These are phyloP conservation scores for Leishmania aethiopica DNA, from an alignment of 208 protist genomes.

Conservation along the genomic window DNA sequence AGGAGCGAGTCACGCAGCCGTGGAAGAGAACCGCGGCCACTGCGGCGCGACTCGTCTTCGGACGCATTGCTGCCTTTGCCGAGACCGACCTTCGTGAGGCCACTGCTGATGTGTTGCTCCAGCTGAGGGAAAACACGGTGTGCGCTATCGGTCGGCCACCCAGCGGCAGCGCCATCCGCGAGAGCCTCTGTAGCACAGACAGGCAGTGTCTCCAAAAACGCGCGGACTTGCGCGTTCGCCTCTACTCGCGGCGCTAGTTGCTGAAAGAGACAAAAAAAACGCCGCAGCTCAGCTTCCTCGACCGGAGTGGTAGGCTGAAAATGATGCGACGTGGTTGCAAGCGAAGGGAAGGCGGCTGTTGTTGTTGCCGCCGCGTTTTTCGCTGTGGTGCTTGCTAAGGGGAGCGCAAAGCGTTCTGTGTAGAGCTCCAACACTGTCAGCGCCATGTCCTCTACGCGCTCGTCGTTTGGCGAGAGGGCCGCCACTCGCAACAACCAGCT, in stretches of 20 bases:
- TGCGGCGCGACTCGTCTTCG: background rate
- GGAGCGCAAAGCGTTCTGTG: conserved; percentile 31
- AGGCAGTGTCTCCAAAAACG: conserved; percentile 56
- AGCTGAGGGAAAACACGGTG: conserved; percentile 77
- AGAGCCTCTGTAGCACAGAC: conserved; percentile 1
- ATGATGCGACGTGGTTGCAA: background rate
- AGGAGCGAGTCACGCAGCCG: conserved; percentile 77
- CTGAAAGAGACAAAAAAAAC: conserved; percentile 45
- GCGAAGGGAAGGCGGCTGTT: background rate
- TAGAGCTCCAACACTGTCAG: conserved; percentile 76
- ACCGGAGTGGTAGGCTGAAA: conserved; percentile 15
- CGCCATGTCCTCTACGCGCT: conserved; percentile 79
- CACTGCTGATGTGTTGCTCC: conserved; percentile 35
- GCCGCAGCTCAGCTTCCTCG: conserved; percentile 35
- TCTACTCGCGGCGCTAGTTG: conserved; percentile 37
- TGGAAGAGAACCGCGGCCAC: conserved; percentile 22
- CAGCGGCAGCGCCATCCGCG: background rate
- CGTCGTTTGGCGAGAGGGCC: conserved; percentile 62
- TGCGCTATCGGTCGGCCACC: conserved; percentile 52
- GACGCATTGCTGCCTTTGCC: background rate
- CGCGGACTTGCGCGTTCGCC: conserved; percentile 32
- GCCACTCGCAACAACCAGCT: conserved; percentile 81
- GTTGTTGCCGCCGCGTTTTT: background rate
- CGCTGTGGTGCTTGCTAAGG: conserved; percentile 6
- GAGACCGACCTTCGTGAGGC: background rate